Conservation (phyloP, 2,329 filamentous ascomycete species). For the Magnaporthiopsis rhizophila region DNA sequence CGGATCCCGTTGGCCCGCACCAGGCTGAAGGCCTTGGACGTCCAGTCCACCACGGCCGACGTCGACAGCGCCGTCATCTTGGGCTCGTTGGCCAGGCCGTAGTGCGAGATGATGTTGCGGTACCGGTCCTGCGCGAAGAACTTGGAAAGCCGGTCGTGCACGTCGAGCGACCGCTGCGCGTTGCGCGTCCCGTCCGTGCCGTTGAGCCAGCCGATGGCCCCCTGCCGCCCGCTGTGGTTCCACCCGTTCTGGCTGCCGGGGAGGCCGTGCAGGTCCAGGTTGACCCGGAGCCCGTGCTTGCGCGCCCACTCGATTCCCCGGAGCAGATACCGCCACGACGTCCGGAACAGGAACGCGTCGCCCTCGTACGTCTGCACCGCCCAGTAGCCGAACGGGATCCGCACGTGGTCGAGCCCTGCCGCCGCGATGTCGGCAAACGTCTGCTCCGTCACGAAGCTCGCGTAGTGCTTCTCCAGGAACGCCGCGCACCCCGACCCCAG, state of each 20-base stretch:
- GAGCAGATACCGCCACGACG: slow-evolving; percentile 88
- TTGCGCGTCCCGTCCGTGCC: slow-evolving; percentile 78
- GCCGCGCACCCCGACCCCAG: slow-evolving; percentile 59
- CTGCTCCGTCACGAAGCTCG: slow-evolving; percentile 75
- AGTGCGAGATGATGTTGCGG: slow-evolving; percentile 84
- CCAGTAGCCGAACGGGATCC: slow-evolving; percentile 95
- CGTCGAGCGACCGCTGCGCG: slow-evolving; percentile 70
- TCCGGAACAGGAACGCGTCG: slow-evolving; percentile 81
- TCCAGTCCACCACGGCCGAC: slow-evolving; percentile 69
- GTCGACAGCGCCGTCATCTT: slow-evolving; percentile 69
- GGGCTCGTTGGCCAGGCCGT: slow-evolving; percentile 92
- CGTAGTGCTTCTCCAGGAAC: slow-evolving; percentile 84
- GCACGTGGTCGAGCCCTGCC: slow-evolving; percentile 92
- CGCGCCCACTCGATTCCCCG: slow-evolving; percentile 89
- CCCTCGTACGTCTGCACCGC: slow-evolving; percentile 75
- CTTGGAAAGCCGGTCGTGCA: slow-evolving; percentile 77
- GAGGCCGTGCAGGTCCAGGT: slow-evolving; percentile 85
- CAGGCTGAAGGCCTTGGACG: slow-evolving; percentile 59
- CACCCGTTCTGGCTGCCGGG: slow-evolving; percentile 95
- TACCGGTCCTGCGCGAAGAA: slow-evolving; percentile 95
- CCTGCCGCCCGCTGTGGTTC: slow-evolving; percentile 88
- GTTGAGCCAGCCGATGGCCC: slow-evolving; percentile 78
- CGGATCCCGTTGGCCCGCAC: slow-evolving; percentile 70
- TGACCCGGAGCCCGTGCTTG: slow-evolving; percentile 84
- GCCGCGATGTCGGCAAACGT: slow-evolving; percentile 78